Evolutionary conservation across 495 filamentous ascomycete genomes (phyloP).

Genomic region (Lepidopterella palustris): DNA sequence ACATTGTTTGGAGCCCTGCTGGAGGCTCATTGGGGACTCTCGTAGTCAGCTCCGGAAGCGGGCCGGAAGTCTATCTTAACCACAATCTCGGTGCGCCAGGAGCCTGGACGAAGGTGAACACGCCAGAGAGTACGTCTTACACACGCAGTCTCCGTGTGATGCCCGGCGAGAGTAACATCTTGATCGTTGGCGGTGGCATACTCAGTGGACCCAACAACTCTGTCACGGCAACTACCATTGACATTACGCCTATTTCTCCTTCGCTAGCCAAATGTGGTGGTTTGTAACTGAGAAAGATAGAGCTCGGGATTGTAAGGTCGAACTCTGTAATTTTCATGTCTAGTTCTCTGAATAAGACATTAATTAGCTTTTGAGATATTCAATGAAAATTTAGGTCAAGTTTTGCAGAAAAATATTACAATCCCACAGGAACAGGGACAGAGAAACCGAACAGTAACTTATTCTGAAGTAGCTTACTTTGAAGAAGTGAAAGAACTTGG

Average conservation of each 20-base stretch:
- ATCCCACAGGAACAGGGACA: too few relatives aligned
- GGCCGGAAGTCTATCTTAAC: constrained; percentile 53
- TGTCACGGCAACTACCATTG: not conserved
- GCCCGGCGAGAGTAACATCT: constrained; percentile 25
- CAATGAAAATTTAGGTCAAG: too few relatives aligned
- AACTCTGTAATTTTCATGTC: too few relatives aligned
- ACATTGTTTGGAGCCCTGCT: constrained; percentile 34
- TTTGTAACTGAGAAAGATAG: not conserved
- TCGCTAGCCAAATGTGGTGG: not conserved
- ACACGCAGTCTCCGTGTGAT: constrained; percentile 45
- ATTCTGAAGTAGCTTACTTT: too few relatives aligned
- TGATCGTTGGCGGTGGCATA: constrained; percentile 41
- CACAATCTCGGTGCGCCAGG: constrained; percentile 45
- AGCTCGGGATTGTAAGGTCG: too few relatives aligned
- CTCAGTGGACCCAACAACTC: constrained; percentile 12
- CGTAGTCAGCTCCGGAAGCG: constrained; percentile 48
- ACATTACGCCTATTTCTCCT: not conserved
- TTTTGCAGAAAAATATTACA: too few relatives aligned
- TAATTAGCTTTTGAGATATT: too few relatives aligned
- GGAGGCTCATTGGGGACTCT: constrained; percentile 35
- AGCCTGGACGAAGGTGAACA: constrained; percentile 49
- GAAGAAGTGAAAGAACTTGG: too few relatives aligned
- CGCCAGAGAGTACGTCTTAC: constrained; percentile 45
- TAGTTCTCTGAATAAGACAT: too few relatives aligned
- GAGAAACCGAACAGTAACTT: too few relatives aligned